Conservation (phyloP, 2,329 filamentous ascomycete genomes). For the Trichoderma sp. region DNA sequence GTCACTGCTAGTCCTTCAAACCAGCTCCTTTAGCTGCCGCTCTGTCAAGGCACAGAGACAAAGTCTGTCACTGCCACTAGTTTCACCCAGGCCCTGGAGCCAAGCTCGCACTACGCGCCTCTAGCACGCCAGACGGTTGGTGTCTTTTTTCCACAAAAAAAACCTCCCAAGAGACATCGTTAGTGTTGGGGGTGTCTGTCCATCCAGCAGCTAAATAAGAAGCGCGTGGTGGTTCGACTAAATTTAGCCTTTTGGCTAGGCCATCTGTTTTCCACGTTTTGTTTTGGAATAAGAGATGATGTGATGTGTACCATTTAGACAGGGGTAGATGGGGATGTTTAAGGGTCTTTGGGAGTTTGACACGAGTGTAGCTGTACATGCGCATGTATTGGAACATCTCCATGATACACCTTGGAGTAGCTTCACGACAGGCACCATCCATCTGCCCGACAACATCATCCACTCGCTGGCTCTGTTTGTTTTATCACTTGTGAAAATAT, state of each 20-base stretch:
- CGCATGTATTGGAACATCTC: not conserved
- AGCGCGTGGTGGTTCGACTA: not conserved
- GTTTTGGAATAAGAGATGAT: not conserved
- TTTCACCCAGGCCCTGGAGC: not conserved
- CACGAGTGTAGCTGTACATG: not conserved
- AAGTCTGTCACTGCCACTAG: not conserved
- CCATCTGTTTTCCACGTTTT: not conserved
- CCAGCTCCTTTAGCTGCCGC: not conserved
- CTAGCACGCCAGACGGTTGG: not conserved
- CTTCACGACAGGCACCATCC: not conserved
- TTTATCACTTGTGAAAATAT: not conserved
- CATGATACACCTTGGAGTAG: not conserved
- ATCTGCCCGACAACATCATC: not conserved
- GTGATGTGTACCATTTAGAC: not conserved
- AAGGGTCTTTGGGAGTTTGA: not conserved
- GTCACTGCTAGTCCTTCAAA: not conserved
- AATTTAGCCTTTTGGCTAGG: not conserved
- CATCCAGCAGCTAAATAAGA: not conserved
- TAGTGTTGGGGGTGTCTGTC: not conserved
- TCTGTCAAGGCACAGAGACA: not conserved
- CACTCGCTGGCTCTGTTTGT: not conserved
- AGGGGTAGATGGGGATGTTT: not conserved
- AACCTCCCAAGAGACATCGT: not conserved
- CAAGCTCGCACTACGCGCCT: not conserved
- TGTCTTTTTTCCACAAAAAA: not conserved